Base-by-base conservation (phyloP, 148 eudicot genomes). In the Camellia japonica region DNA sequence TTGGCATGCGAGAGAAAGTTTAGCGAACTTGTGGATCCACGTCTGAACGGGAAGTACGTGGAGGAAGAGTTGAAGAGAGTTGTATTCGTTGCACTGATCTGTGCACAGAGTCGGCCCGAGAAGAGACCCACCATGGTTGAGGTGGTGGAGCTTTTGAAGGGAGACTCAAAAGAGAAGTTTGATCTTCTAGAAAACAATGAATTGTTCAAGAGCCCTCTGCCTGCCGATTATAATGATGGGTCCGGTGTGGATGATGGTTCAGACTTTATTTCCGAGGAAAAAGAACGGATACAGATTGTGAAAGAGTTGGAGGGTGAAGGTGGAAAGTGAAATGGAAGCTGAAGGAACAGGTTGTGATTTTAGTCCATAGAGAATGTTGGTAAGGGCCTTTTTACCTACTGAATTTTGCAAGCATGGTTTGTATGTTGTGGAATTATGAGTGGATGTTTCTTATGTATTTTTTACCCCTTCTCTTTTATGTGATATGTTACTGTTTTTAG, bases 51-150 rank as follows among this genome's bases (percentile, higher is more conserved):
- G 16, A 84, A 86, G 54, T 93, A 82, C 47, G 87, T 82, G 68
- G 91, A 92, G 79, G 95, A 90, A 52, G 95, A 93, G 84, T 59
- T 95, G 71, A 91, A 83, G 71, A 88, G 94, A 64, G 64, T 91
- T 3, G 75, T 86, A n/a, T 60, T 84, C 46, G 82, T 92, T 75
- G 99, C 87, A 6, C 88, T 96, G 44, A 68, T 83, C 15, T 93
- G 98, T 83, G 90, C 95, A 11, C 91, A 91, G 7, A 91, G 68
- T 78, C 73, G 23, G 67, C 91, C 95, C 0, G 95, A 93, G 82
- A 96, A 83, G 85, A 88, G 99, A 73, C 99, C 95, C 6, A 90
- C 87, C n/a, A 96, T 96, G 89, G 85, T 87, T 20, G 91, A 92
- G 73, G 99, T 92, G 77, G 83, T 95, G 52, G 98, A 89, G 71